Evolutionary conservation across 108 stramenopile genomes (phyloP).

Genomic region (Bacterosira constricta): DNA sequence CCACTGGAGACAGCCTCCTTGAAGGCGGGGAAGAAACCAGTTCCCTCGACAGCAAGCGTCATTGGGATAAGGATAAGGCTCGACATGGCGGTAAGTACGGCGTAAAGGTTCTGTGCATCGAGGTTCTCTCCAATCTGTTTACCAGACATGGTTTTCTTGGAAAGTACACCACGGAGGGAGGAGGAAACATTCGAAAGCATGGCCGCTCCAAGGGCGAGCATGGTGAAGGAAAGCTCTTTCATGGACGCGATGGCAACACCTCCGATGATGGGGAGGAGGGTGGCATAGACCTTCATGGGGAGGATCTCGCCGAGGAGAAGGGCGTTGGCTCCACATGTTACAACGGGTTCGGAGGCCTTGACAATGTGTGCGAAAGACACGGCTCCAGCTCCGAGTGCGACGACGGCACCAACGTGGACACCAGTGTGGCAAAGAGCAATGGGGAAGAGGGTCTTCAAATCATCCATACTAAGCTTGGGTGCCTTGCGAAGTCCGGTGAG

Average conservation of each 20-base stretch:
- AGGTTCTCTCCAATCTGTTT: constrained; percentile 97
- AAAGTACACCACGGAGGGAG: constrained; percentile 94
- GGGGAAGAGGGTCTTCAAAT: constrained; percentile 92
- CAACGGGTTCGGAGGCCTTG: constrained; percentile 98
- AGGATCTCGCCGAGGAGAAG: constrained; percentile 88
- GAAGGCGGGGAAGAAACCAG: constrained; percentile 80
- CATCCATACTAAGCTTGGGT: constrained; percentile 83
- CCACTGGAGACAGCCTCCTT: constrained; percentile 81
- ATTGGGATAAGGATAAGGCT: constrained; percentile 88
- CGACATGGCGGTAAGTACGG: constrained; percentile 96
- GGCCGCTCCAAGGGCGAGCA: constrained; percentile 92
- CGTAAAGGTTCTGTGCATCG: constrained; percentile 96
- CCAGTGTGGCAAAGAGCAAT: constrained; percentile 97
- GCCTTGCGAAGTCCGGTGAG: constrained; percentile 84
- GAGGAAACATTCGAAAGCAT: constrained; percentile 98
- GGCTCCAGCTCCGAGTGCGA: constrained; percentile 96
- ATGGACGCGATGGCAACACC: constrained; percentile 97
- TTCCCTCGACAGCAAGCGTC: constrained; percentile 92
- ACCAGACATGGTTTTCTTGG: constrained; percentile 93
- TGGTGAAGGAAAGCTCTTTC: constrained; percentile 97
- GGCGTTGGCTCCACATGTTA: constrained; percentile 92
- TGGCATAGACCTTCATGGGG: constrained; percentile 86
- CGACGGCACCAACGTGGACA: constrained; percentile 95
- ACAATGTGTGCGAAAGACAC: constrained; percentile 99
- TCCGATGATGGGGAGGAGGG: constrained; percentile 96